Conservation (phyloP, 805 yeast genomes). For the Candida caryicola region DNA sequence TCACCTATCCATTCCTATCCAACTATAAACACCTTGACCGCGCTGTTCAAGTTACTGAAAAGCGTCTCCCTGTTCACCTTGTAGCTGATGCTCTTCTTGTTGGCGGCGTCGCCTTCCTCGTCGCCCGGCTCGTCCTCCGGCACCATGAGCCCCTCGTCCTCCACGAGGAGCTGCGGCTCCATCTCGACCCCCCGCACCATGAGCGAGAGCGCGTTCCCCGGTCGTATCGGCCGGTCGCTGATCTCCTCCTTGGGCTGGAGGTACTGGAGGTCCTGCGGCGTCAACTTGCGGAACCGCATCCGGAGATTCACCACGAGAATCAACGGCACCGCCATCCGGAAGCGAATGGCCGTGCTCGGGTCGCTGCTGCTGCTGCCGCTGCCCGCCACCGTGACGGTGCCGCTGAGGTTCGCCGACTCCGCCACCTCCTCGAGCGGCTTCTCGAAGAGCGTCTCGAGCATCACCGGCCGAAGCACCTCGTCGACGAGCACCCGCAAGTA, state of each 20-base stretch:
- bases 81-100: constrained; percentile 11
- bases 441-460: constrained; percentile 7
- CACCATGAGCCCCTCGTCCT: constrained; percentile 1
- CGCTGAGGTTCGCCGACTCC: neutral
- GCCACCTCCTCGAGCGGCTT: constrained; percentile 7
- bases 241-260: constrained; percentile 1
- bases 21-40: constrained; percentile 8
- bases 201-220: constrained; percentile 2
- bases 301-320: constrained; percentile 4
- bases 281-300: constrained; percentile 1
- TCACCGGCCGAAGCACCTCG: constrained; percentile 4
- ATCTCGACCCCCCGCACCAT: constrained; percentile 1
- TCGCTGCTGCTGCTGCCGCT: constrained; percentile 1
- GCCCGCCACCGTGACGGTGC: constrained; percentile 1
- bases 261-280: constrained; percentile 2
- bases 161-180: neutral
- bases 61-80: constrained; percentile 6
- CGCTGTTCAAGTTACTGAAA: constrained; percentile 8
- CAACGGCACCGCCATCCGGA: constrained; percentile 1
- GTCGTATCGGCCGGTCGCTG: constrained; percentile 1
- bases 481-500: constrained; percentile 11
- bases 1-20: neutral
- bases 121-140: constrained; percentile 3
- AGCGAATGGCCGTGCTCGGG: neutral
- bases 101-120: neutral